A percentile compares a stretch with the other conserved stretches of the same genome.
Evolutionary conservation across 2,329 filamentous ascomycete genomes (phyloP).

Genomic region (Penicillium occitanis): DNA sequence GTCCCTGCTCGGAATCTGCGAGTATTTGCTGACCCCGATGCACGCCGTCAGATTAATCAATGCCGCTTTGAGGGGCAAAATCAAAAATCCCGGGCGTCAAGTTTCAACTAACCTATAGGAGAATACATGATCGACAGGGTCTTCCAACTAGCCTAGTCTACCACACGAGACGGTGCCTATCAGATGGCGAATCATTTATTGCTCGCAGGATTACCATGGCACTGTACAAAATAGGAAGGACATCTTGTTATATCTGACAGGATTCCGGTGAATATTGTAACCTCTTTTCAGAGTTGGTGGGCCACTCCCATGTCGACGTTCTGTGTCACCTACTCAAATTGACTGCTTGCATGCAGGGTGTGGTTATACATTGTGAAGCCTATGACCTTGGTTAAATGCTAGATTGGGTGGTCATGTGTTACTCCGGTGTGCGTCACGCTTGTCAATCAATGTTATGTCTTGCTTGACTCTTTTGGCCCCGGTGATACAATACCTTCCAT

Average conservation of each 20-base stretch:
- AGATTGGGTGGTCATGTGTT: background rate
- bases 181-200: background rate
- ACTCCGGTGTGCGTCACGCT: background rate
- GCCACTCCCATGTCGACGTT: background rate
- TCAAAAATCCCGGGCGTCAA: background rate
- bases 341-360: background rate
- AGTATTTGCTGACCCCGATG: background rate
- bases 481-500: background rate
- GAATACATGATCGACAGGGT: slow-evolving; percentile 3
- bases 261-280: background rate
- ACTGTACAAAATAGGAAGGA: background rate
- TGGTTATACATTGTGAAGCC: slow-evolving; percentile 1
- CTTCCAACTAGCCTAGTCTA: background rate
- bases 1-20: background rate
- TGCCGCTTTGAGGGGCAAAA: background rate
- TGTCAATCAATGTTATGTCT: background rate
- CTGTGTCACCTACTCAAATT: background rate
- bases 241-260: background rate
- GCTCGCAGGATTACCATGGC: background rate
- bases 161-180: background rate
- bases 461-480: background rate
- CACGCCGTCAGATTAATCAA: background rate
- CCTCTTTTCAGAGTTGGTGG: background rate
- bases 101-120: background rate
- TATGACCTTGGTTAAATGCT: background rate